Conservation (phyloP, 345 rosid species). For the Dovyalis caffra region DNA sequence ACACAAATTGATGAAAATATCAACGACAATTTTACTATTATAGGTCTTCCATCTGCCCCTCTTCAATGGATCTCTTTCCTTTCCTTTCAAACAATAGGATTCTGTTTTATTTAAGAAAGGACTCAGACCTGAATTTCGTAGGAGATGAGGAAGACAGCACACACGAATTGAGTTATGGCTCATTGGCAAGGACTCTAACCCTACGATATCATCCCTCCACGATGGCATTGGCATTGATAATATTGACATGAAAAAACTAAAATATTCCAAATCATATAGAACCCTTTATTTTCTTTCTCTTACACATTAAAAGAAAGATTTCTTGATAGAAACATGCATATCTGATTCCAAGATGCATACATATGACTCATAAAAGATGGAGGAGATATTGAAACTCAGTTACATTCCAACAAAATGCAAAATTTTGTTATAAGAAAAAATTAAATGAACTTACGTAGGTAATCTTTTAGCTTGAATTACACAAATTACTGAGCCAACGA, state of each 20-base stretch:
- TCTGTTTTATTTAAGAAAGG: background rate
- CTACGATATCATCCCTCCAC: background rate
- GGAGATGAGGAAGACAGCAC: too few species aligned
- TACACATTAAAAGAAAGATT: background rate
- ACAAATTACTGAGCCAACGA: background rate
- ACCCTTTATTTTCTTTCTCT: background rate
- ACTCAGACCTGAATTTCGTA: background rate
- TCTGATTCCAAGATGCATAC: background rate
- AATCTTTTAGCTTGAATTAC: background rate
- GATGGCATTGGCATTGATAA: background rate
- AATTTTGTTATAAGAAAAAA: background rate
- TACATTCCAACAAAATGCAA: background rate
- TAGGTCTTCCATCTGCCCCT: background rate
- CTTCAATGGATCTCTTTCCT: background rate
- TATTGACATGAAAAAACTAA: background rate
- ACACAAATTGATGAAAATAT: background rate
- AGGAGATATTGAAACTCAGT: background rate
- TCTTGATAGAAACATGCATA: background rate
- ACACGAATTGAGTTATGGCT: too few species aligned
- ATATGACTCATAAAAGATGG: background rate
- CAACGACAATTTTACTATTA: background rate
- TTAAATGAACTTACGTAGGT: background rate
- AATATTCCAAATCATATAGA: background rate
- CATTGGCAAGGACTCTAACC: background rate
- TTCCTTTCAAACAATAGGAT: background rate